phyloP scores from a whole-genome alignment of 2,329 filamentous ascomycete genomes.

The Colletotrichum sp. region DNA sequence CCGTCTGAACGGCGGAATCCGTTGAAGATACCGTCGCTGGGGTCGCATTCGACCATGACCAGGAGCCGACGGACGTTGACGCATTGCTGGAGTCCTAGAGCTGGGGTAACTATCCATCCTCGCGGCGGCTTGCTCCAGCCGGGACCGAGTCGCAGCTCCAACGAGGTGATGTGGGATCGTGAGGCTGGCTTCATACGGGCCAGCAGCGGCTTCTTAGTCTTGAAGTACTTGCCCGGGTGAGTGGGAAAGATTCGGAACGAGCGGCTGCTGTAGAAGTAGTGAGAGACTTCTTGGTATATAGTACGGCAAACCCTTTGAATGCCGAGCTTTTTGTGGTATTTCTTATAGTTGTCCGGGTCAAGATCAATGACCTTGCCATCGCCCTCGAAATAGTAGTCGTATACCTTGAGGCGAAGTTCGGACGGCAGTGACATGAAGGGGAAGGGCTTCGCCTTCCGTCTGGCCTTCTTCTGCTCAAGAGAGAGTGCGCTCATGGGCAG shows the following conservation, averaged over 20 bases:
- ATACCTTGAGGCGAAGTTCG: slow-evolving; percentile 74
- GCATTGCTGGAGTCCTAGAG: slow-evolving; percentile 69
- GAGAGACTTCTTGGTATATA: slow-evolving; percentile 67
- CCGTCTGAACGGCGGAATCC: slow-evolving; percentile 70
- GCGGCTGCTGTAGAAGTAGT: slow-evolving; percentile 68
- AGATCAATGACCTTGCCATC: slow-evolving; percentile 66
- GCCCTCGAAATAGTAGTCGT: slow-evolving; percentile 65
- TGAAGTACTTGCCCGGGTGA: slow-evolving; percentile 69
- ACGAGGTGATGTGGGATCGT: slow-evolving; percentile 62
- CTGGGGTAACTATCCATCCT: slow-evolving; percentile 71
- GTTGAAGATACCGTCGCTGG: slow-evolving; percentile 69
- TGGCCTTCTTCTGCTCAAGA: slow-evolving; percentile 30
- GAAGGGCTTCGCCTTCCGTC: slow-evolving; percentile 50
- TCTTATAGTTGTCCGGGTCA: slow-evolving; percentile 68
- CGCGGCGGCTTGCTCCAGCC: slow-evolving; percentile 74
- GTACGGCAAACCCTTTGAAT: slow-evolving; percentile 66
- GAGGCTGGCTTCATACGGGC: slow-evolving; percentile 67
- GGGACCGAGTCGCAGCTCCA: slow-evolving; percentile 75
- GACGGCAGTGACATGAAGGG: slow-evolving; percentile 71
- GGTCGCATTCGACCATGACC: slow-evolving; percentile 76
- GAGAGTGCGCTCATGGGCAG: slow-evolving; percentile 49
- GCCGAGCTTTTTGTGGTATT: slow-evolving; percentile 62
- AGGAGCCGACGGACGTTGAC: slow-evolving; percentile 62
- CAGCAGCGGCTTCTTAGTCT: slow-evolving; percentile 75
- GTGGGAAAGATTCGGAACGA: slow-evolving; percentile 72